Evolutionary conservation across 2,329 filamentous ascomycete genomes (phyloP).

Genomic region (Lachnellula occidentalis): DNA sequence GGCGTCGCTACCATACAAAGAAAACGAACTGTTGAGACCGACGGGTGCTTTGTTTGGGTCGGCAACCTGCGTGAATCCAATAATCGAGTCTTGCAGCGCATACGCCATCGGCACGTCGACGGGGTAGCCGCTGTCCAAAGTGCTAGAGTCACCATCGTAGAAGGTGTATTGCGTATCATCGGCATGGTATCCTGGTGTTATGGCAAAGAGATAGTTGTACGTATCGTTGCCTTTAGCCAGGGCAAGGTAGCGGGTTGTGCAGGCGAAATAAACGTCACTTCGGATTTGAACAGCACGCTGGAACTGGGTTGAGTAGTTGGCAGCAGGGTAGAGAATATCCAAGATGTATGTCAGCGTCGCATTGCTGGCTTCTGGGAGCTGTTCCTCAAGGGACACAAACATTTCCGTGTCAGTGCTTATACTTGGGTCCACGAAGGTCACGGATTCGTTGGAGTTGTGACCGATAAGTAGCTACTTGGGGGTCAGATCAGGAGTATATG

Average conservation of each 20-base stretch:
- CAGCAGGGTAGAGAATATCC: constrained; percentile 43
- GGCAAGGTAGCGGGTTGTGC: constrained; percentile 40
- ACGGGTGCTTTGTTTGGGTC: constrained; percentile 1
- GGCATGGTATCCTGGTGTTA: constrained; percentile 46
- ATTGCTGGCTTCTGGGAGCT: background rate
- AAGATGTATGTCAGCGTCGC: constrained; percentile 23
- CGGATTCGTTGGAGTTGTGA: constrained; percentile 37
- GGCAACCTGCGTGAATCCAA: background rate
- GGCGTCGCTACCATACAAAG: constrained; percentile 9
- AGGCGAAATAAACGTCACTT: constrained; percentile 41
- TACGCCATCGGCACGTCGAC: constrained; percentile 27
- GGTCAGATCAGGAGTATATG: background rate
- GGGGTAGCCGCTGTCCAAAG: constrained; percentile 6
- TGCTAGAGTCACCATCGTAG: constrained; percentile 34
- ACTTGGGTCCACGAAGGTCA: constrained; percentile 32
- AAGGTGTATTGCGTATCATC: constrained; percentile 45
- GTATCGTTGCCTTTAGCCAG: constrained; percentile 40
- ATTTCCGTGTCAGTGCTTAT: background rate
- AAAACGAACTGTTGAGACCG: constrained; percentile 1
- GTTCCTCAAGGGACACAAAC: background rate
- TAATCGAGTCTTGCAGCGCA: constrained; percentile 23
- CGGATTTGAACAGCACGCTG: constrained; percentile 38
- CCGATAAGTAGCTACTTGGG: constrained; percentile 30
- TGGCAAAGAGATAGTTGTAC: constrained; percentile 45
- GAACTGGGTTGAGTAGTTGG: constrained; percentile 39